These are phyloP conservation scores for Euphrasia arctica DNA, from an alignment of 305 asterid species.

Conservation along the genomic window DNA sequence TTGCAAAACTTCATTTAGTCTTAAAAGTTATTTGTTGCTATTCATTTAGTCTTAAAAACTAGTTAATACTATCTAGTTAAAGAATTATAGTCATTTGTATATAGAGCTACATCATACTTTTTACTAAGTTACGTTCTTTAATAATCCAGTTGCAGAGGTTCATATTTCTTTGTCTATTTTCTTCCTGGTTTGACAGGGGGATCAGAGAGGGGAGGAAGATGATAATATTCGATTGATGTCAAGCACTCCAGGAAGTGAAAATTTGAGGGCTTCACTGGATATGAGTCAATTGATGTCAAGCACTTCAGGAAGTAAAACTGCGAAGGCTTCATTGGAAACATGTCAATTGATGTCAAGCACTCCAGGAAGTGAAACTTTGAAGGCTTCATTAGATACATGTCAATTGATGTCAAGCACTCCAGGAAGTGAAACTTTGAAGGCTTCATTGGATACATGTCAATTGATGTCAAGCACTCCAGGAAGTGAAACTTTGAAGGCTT, in stretches of 20 bases:
- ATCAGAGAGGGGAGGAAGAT: conserved; percentile 29
- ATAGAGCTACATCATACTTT: conserved; percentile 13
- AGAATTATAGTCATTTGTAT: background rate
- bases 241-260: background rate
- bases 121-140: conserved; percentile 11
- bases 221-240: conserved; percentile 6
- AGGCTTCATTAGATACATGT: conserved; percentile 20
- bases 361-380: conserved; percentile 1
- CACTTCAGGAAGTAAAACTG: conserved; percentile 32
- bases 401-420: conserved; percentile 29
- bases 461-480: background rate
- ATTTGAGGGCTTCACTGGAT: background rate
- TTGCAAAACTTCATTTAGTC: conserved; percentile 1
- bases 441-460: conserved; percentile 14
- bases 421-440: conserved; percentile 29
- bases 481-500: background rate
- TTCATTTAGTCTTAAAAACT: background rate
- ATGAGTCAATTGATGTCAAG: conserved; percentile 31
- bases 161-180: conserved; percentile 25
- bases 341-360: background rate
- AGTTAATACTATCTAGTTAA: background rate
- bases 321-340: conserved; percentile 18
- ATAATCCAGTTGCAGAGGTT: conserved; percentile 17
- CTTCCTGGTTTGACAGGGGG: conserved; percentile 49
- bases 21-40: conserved; percentile 1